phyloP scores from a whole-genome alignment of 805 yeast genomes.

The Candida pseudoglaebosa region DNA sequence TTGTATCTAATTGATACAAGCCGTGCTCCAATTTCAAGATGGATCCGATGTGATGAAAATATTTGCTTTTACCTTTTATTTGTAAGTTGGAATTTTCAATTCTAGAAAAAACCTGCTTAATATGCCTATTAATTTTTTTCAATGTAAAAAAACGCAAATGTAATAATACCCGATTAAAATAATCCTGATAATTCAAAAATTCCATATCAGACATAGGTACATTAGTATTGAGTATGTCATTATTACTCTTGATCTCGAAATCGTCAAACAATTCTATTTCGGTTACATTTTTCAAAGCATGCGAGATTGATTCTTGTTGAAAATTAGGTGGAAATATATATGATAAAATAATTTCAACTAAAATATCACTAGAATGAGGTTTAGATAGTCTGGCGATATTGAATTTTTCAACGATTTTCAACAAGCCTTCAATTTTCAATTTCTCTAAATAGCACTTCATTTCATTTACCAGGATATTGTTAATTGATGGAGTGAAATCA shows the following conservation, averaged over 20 bases:
- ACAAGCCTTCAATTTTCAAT: background rate
- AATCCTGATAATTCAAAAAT: conserved; percentile 6
- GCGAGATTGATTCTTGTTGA: background rate
- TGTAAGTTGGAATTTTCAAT: conserved; percentile 13
- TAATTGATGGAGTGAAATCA: conserved; percentile 9
- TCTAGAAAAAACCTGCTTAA: conserved; percentile 16
- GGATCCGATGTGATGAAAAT: conserved; percentile 17
- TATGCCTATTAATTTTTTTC: conserved; percentile 11
- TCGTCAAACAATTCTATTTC: conserved; percentile 3
- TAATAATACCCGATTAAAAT: conserved; percentile 1
- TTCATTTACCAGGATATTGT: conserved; percentile 4
- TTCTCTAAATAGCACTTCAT: conserved; percentile 4
- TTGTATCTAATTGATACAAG: conserved; percentile 8
- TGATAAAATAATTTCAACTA: background rate
- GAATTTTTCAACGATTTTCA: background rate
- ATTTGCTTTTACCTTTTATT: conserved; percentile 27
- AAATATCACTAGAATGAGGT: background rate
- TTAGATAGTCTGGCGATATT: no score
- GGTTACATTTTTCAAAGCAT: background rate
- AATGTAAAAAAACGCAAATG: background rate
- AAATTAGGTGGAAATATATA: background rate
- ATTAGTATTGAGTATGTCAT: conserved; percentile 2
- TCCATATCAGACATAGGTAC: background rate
- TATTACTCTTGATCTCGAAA: background rate
- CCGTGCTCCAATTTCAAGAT: conserved; percentile 1